phyloP scores from a whole-genome alignment of 1,139 yeast genomes.

The Debaryomyces fabryi region DNA sequence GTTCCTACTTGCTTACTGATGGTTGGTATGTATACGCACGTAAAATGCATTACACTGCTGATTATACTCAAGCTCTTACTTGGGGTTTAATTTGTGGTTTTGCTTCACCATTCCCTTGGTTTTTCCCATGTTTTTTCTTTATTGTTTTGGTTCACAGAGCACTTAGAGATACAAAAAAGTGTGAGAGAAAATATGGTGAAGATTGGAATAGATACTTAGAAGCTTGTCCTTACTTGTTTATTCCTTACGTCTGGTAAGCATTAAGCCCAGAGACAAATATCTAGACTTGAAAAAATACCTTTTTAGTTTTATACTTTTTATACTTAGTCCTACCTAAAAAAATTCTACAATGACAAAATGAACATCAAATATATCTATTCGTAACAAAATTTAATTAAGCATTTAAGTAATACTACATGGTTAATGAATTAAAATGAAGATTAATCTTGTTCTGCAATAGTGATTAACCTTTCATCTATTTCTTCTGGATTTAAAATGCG shows the following conservation, averaged over 20 bases:
- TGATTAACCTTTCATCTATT: slow-evolving; percentile 88
- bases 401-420: slow-evolving; percentile 4
- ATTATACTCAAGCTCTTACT: slow-evolving; percentile 79
- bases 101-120: slow-evolving; percentile 90
- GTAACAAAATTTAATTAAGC: slow-evolving; percentile 5
- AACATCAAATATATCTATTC: slow-evolving; percentile 2
- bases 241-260: slow-evolving; percentile 74
- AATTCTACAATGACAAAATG: not conserved
- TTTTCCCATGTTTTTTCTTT: slow-evolving; percentile 89
- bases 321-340: not conserved
- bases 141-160: slow-evolving; percentile 88
- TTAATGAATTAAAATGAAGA: not conserved
- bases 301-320: not conserved
- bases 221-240: slow-evolving; percentile 88
- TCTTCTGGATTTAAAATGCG: slow-evolving; percentile 77
- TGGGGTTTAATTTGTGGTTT: slow-evolving; percentile 95
- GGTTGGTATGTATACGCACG: slow-evolving; percentile 95
- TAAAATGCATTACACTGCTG: slow-evolving; percentile 94
- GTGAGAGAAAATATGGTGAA: slow-evolving; percentile 83
- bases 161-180: slow-evolving; percentile 79
- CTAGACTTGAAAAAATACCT: not conserved
- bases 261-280: not conserved
- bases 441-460: slow-evolving; percentile 95
- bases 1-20: slow-evolving; percentile 80
- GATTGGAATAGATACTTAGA: slow-evolving; percentile 90